Evolutionary conservation across 2,329 filamentous ascomycete genomes (phyloP), one percentile per base, ranked within the genome.

Genomic region (Hymenotorrendiella dingleyae): DNA sequence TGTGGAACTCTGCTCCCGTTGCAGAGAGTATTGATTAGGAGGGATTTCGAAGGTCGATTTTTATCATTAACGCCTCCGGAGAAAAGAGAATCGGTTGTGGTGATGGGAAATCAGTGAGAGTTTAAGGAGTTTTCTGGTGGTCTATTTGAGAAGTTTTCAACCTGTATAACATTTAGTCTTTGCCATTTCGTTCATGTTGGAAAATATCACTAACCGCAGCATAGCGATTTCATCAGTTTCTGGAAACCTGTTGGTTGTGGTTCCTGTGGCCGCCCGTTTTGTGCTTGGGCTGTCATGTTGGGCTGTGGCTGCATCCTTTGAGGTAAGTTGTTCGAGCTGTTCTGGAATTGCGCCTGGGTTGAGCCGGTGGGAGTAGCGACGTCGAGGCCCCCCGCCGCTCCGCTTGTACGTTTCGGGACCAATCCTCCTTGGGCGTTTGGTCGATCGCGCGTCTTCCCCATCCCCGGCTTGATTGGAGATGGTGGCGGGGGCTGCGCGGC

Each of bases 291-390:
- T 48, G 71, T 75, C 69, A 80, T 71, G 46, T 73, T 76, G 45
- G 74, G 71, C 60, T 81, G 78, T 48, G 75, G 71, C 48, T 75
- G 76, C 61, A 77, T 74, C 52, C 74, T 72, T 54, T 82, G 72
- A 37, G 84, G 78, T 53, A 94, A 76, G 65, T 95, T 93, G 64
- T 88, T 86, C 61, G 85, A 86, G 70, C 88, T 95, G 75, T 88
- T 91, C 71, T 94, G 89, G 74, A 95, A 96, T 64, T 96, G 91
- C 54, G 91, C 91, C 67, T 94, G 87, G 52, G 88, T 96, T 62
- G 88, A 95, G 58, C 85, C 87, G 62, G 90, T 84, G 56, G 89
- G 86, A 53, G 90, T 91, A 61, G 80, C 79, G 65, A 84, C 79
- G 64, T 94, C 86, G 64, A 81, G 76, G 64, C 77, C 80, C 73